Percentiles rank a stretch among this genome's conserved stretches.
Evolutionary conservation across 805 yeast species (phyloP).

Genomic region (Metschnikowia noctiluminum): DNA sequence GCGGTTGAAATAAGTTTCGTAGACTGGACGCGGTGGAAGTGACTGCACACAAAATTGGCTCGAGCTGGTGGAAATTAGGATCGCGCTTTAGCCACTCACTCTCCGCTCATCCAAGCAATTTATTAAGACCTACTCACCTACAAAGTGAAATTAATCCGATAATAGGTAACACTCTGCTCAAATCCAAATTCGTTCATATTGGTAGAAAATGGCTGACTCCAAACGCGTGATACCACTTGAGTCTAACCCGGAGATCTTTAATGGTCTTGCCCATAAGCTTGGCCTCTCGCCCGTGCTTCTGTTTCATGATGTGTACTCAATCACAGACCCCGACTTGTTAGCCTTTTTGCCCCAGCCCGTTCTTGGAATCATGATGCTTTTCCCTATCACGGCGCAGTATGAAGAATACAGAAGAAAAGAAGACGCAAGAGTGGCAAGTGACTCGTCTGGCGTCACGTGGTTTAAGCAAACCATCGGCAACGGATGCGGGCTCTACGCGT

Average conservation of each 20-base stretch:
- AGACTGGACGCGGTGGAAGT: too few relatives aligned
- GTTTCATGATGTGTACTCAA: slow-evolving; percentile 79
- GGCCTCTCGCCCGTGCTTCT: slow-evolving; percentile 61
- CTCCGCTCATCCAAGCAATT: too few relatives aligned
- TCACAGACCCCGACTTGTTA: slow-evolving; percentile 79
- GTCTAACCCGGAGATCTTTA: slow-evolving; percentile 83
- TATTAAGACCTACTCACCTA: too few relatives aligned
- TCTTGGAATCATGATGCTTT: slow-evolving; percentile 69
- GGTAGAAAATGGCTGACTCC: slow-evolving; percentile 13
- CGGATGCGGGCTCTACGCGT: slow-evolving; percentile 91
- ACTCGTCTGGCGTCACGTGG: slow-evolving; percentile 55
- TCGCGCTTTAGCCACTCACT: too few relatives aligned
- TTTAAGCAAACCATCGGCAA: slow-evolving; percentile 78
- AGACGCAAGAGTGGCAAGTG: slow-evolving; percentile 34
- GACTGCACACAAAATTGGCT: too few relatives aligned
- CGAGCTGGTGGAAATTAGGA: too few relatives aligned
- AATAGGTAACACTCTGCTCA: too few relatives aligned
- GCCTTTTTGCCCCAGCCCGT: slow-evolving; percentile 81
- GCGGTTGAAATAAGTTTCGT: too few relatives aligned
- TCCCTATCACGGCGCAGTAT: slow-evolving; percentile 69
- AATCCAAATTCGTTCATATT: too few relatives aligned
- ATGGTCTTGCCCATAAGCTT: slow-evolving; percentile 58
- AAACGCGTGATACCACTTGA: slow-evolving; percentile 75
- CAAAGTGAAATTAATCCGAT: too few relatives aligned
- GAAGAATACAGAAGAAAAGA: slow-evolving; percentile 47